phyloP scores from a whole-genome alignment of 2,329 filamentous ascomycete genomes.

The Anisogramma anomala region DNA sequence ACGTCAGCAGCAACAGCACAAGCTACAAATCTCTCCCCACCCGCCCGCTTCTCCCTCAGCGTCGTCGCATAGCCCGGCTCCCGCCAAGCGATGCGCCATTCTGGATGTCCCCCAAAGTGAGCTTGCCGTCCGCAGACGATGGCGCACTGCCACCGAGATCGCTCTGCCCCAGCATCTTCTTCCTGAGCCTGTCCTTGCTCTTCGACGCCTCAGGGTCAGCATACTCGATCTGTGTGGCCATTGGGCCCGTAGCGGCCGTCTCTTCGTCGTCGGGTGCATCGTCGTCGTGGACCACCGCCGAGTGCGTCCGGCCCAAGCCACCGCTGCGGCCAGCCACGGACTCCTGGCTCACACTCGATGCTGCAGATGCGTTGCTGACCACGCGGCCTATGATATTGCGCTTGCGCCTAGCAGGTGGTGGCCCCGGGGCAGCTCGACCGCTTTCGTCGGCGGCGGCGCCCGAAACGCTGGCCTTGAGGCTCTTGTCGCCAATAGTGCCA shows the following conservation, averaged over 20 bases:
- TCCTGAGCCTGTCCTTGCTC: conserved; percentile 33
- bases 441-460: conserved; percentile 1
- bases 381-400: conserved; percentile 47
- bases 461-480: neutral
- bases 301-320: conserved; percentile 6
- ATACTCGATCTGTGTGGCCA: conserved; percentile 43
- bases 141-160: neutral
- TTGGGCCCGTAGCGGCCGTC: conserved; percentile 21
- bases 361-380: conserved; percentile 44
- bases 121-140: conserved; percentile 1
- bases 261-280: conserved; percentile 16
- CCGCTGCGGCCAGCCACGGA: conserved; percentile 17
- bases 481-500: conserved; percentile 9
- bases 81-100: neutral
- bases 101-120: conserved; percentile 9
- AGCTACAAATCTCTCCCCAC: too few relatives aligned
- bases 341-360: conserved; percentile 35
- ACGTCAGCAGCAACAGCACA: neutral
- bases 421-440: conserved; percentile 14
- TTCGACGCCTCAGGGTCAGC: conserved; percentile 37
- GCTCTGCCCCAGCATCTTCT: conserved; percentile 27
- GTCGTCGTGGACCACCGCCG: conserved; percentile 6
- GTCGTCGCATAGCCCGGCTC: conserved; percentile 9
- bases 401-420: conserved; percentile 22
- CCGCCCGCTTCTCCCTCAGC: neutral